phyloP scores from a whole-genome alignment of 2,329 filamentous ascomycete species.

The Xylariaceae sp. region DNA sequence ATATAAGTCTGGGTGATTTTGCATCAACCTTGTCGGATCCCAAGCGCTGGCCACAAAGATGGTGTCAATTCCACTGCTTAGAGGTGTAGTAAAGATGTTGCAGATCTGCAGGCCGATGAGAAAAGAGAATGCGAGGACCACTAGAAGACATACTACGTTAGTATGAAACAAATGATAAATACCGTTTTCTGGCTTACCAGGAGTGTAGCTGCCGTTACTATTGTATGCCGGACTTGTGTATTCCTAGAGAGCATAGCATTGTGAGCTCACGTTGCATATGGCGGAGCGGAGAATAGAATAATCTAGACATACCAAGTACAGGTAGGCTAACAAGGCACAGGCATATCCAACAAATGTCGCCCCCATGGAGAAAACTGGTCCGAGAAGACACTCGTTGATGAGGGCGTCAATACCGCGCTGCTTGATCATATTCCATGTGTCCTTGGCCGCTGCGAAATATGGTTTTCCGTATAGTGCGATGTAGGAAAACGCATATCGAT shows the following conservation, averaged over 20 bases:
- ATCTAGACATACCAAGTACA: slow-evolving; percentile 83
- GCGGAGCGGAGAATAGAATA: slow-evolving; percentile 50
- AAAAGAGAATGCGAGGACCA: slow-evolving; percentile 61
- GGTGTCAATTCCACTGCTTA: slow-evolving; percentile 88
- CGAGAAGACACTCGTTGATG: slow-evolving; percentile 85
- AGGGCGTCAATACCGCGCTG: slow-evolving; percentile 89
- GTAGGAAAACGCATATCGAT: slow-evolving; percentile 90
- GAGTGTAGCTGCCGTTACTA: slow-evolving; percentile 34
- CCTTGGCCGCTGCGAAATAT: slow-evolving; percentile 85
- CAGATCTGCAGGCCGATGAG: slow-evolving; percentile 89
- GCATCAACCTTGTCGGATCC: slow-evolving; percentile 75
- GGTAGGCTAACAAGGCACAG: slow-evolving; percentile 79
- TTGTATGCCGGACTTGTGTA: slow-evolving; percentile 38
- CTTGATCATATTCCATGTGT: slow-evolving; percentile 88
- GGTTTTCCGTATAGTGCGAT: slow-evolving; percentile 92
- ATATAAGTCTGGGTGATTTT: slow-evolving; percentile 83
- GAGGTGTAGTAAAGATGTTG: slow-evolving; percentile 86
- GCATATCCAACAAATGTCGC: slow-evolving; percentile 83
- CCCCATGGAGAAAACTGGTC: slow-evolving; percentile 60
- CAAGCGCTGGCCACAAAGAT: slow-evolving; percentile 82
- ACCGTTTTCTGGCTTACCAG: slow-evolving; percentile 29
- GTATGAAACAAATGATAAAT: not conserved
- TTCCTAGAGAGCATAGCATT: slow-evolving; percentile 23
- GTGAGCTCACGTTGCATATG: slow-evolving; percentile 5
- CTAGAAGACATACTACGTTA: slow-evolving; percentile 18